phyloP scores from a whole-genome alignment of 2,329 filamentous ascomycete genomes.

The Arthrinium puccinioides region DNA sequence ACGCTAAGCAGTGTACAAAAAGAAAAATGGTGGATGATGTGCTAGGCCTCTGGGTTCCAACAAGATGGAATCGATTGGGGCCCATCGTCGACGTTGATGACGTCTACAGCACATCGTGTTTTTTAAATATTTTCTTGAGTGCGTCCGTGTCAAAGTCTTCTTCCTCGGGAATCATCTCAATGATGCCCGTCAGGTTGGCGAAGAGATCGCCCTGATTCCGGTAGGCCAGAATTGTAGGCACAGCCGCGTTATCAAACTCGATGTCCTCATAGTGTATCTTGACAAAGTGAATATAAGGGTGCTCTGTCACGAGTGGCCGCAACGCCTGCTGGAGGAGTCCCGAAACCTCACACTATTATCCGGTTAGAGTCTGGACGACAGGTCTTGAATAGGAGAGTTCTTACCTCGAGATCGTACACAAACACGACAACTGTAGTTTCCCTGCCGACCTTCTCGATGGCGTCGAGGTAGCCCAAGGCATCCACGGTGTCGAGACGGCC shows the following conservation, averaged over 20 bases:
- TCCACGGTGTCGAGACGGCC: conserved; percentile 79
- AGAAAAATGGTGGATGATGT: no score
- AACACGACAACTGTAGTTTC: conserved; percentile 87
- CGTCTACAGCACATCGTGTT: conserved; percentile 41
- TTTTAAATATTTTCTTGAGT: conserved; percentile 44
- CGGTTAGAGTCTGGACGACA: no score
- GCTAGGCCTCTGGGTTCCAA: no score
- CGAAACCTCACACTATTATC: conserved; percentile 74
- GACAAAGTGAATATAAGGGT: conserved; percentile 75
- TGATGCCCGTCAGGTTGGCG: conserved; percentile 78
- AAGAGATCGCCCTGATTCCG: conserved; percentile 82
- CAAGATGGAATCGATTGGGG: no score
- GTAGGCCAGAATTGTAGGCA: conserved; percentile 86
- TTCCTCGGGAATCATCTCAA: conserved; percentile 74
- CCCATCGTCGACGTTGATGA: no score
- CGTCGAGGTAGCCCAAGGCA: conserved; percentile 88
- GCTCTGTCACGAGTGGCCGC: conserved; percentile 61
- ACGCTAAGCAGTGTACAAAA: no score
- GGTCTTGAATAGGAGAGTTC: conserved; percentile 24
- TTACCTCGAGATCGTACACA: conserved; percentile 81
- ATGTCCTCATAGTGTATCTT: conserved; percentile 88
- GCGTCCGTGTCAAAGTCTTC: conserved; percentile 49
- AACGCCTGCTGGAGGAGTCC: conserved; percentile 73
- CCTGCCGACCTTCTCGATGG: conserved; percentile 78
- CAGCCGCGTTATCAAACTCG: conserved; percentile 83